Conservation (phyloP, 176 grass and related monocot genomes). For the Zea luxurians region DNA sequence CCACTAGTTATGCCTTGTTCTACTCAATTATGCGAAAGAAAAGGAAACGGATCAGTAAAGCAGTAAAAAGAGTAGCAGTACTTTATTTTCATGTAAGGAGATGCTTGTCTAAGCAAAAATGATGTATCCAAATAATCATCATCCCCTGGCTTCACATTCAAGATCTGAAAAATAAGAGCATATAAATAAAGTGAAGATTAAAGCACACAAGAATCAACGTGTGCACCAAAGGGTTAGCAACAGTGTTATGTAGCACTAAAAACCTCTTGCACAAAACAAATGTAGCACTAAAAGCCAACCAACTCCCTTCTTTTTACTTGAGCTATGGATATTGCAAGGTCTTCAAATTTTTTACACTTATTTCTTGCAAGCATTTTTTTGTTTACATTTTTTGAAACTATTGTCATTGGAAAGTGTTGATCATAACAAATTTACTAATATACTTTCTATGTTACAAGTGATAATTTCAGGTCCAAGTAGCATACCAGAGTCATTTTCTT, state of each 20-base stretch:
- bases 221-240: not conserved
- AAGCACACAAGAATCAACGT: not conserved
- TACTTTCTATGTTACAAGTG: not conserved
- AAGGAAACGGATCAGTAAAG: not conserved
- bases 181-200: slow-evolving; percentile 13
- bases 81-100: slow-evolving; percentile 99
- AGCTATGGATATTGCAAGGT: not conserved
- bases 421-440: not conserved
- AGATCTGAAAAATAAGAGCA: slow-evolving; percentile 49
- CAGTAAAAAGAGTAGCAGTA: slow-evolving; percentile 48
- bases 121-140: slow-evolving; percentile 88
- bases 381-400: not conserved
- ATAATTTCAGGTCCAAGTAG: slow-evolving; percentile 10
- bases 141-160: slow-evolving; percentile 85
- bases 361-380: not conserved
- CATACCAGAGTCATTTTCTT: slow-evolving; percentile 90
- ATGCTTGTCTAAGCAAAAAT: slow-evolving; percentile 94
- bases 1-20: not conserved
- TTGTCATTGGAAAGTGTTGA: not conserved
- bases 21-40: not conserved
- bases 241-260: not conserved
- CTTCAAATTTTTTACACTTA: not conserved
- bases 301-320: not conserved
- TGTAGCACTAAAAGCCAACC: not conserved
- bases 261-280: not conserved